Evolutionary conservation across 2,329 filamentous ascomycete species (phyloP).

Genomic region (Chaetoscypha palmicola): DNA sequence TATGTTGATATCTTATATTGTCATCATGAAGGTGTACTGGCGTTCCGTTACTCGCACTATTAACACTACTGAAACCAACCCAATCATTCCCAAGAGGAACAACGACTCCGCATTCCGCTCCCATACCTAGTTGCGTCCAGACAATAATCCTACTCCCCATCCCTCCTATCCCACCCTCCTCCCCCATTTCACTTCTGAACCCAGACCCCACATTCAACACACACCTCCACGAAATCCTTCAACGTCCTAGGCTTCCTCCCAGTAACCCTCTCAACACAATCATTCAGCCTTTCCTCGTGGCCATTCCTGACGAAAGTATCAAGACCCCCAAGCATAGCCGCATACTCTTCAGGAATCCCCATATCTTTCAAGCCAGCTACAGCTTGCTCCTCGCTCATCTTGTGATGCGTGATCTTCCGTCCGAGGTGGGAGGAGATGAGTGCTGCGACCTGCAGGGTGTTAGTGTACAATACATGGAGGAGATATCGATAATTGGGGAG

Average conservation of each 20-base stretch:
- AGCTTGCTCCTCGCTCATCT: conserved; percentile 15
- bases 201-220: conserved; percentile 8
- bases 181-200: not conserved
- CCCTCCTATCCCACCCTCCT: not conserved
- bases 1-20: conserved; percentile 5
- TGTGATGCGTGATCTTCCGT: conserved; percentile 15
- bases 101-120: no score
- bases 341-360: conserved; percentile 15
- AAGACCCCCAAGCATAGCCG: conserved; percentile 14
- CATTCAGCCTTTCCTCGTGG: conserved; percentile 16
- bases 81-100: no score
- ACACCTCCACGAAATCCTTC: conserved; percentile 14
- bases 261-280: conserved; percentile 14
- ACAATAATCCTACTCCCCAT: no score
- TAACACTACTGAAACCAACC: conserved; percentile 1
- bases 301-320: conserved; percentile 19
- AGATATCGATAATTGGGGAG: not conserved
- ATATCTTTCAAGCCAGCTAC: conserved; percentile 7
- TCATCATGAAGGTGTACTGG: not conserved
- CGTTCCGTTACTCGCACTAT: not conserved
- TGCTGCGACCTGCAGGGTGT: conserved; percentile 8
- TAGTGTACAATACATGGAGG: not conserved
- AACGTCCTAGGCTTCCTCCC: conserved; percentile 14
- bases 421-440: conserved; percentile 15
- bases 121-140: no score